A percentile compares a stretch with the other conserved stretches of the same genome.
Conservation (phyloP, 129 eudicot genomes). For the Pseudognaphalium luteoalbum region DNA sequence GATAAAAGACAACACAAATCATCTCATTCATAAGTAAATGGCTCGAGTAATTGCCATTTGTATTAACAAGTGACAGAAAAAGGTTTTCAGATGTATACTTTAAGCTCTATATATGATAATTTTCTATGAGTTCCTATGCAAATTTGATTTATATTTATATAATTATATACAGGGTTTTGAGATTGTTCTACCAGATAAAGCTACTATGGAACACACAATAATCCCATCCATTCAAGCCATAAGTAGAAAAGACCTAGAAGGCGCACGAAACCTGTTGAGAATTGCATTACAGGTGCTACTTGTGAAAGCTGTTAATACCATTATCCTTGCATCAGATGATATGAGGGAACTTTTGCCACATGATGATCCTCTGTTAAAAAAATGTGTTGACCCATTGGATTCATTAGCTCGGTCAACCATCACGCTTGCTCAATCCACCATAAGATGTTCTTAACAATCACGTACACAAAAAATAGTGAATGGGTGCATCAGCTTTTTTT, state of each 20-base stretch:
- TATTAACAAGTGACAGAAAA: background rate
- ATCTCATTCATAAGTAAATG: background rate
- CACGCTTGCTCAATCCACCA: constrained; percentile 41
- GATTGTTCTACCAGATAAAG: constrained; percentile 73
- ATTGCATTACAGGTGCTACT: constrained; percentile 66
- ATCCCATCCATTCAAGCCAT: constrained; percentile 67
- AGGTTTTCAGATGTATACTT: background rate
- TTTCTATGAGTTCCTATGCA: background rate
- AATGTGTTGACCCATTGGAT: constrained; percentile 80
- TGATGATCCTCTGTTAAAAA: constrained; percentile 67
- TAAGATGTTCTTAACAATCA: constrained; percentile 10
- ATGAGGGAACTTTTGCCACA: constrained; percentile 50
- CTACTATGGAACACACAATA: constrained; percentile 66
- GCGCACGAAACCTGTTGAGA: constrained; percentile 70
- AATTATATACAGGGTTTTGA: constrained; percentile 63
- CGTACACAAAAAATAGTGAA: background rate
- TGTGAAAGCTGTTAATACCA: constrained; percentile 59
- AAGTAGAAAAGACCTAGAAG: constrained; percentile 61
- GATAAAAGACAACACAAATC: background rate
- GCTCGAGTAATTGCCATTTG: background rate
- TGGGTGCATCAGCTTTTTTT: constrained; percentile 5
- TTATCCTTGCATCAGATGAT: constrained; percentile 62
- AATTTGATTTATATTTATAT: background rate
- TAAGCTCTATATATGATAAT: background rate
- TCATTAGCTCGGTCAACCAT: constrained; percentile 62